These are phyloP conservation scores for Russula virescens DNA, from an alignment of 768 basidiomycete genomes.

Conservation along the genomic window DNA sequence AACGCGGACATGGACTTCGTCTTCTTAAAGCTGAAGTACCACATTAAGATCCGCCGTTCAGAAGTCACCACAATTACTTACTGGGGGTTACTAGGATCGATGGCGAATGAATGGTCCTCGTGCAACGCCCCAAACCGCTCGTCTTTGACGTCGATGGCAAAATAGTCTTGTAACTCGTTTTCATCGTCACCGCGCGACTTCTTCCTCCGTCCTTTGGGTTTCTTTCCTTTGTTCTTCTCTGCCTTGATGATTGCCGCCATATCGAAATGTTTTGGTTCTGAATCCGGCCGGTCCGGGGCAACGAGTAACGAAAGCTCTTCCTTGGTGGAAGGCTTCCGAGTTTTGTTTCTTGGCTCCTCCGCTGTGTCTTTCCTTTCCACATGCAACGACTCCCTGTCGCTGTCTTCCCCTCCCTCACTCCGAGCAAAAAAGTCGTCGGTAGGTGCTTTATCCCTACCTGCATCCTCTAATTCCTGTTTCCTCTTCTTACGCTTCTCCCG, in stretches of 20 bases:
- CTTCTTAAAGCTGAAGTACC: conserved; percentile 70
- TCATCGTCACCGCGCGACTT: conserved; percentile 47
- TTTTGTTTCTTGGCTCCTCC: conserved; percentile 8
- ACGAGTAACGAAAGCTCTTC: conserved; percentile 64
- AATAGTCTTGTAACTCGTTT: conserved; percentile 70
- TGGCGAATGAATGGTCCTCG: conserved; percentile 87
- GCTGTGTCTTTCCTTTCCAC: not conserved
- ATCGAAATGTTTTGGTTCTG: conserved; percentile 76
- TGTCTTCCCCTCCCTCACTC: conserved; percentile 36
- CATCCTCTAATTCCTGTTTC: conserved; percentile 59
- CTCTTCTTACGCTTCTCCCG: conserved; percentile 81
- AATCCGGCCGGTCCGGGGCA: conserved; percentile 46
- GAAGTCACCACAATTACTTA: conserved; percentile 38
- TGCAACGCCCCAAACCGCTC: conserved; percentile 82
- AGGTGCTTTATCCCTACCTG: conserved; percentile 26
- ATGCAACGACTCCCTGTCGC: conserved; percentile 25
- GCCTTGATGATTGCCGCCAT: conserved; percentile 84
- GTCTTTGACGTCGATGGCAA: conserved; percentile 79
- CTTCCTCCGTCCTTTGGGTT: conserved; percentile 36
- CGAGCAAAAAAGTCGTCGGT: conserved; percentile 78
- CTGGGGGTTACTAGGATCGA: conserved; percentile 95
- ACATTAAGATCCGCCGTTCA: not conserved
- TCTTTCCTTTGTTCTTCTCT: conserved; percentile 59
- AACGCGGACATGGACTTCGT: conserved; percentile 86
- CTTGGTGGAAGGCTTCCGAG: conserved; percentile 37